Conservation (phyloP, 2,329 filamentous ascomycete genomes). For the Pseudocercospora ulei region DNA sequence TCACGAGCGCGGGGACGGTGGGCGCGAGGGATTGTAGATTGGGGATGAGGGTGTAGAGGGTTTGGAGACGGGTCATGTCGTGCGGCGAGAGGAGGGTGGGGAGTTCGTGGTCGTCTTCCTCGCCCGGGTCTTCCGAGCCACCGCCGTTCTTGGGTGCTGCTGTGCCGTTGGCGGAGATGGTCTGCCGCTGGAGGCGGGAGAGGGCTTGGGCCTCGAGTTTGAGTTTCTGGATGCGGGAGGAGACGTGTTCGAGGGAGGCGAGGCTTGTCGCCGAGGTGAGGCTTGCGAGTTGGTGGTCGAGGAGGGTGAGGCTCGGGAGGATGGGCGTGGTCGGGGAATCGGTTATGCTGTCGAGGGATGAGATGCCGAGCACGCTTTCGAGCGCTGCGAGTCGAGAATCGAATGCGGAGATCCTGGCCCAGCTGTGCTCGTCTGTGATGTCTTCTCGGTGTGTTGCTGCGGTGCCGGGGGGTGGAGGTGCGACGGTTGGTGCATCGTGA, state of each 20-base stretch:
- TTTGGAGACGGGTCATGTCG: constrained; percentile 77
- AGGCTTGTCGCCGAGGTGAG: constrained; percentile 60
- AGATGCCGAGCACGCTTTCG: constrained; percentile 72
- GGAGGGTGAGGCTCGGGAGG: constrained; percentile 66
- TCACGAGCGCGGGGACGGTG: constrained; percentile 72
- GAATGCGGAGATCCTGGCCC: constrained; percentile 77
- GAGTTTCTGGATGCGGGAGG: constrained; percentile 26
- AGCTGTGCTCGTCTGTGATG: constrained; percentile 45
- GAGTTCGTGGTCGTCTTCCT: constrained; percentile 33
- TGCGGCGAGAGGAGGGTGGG: constrained; percentile 42
- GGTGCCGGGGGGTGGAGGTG: constrained; percentile 7
- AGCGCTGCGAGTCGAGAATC: constrained; percentile 69
- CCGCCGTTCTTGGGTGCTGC: constrained; percentile 1
- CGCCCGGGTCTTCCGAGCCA: constrained; percentile 8
- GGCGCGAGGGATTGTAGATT: constrained; percentile 81
- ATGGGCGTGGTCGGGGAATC: constrained; percentile 56
- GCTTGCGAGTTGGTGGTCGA: constrained; percentile 70
- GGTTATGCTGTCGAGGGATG: constrained; percentile 52
- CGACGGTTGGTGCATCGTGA: constrained; percentile 20
- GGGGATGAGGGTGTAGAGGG: constrained; percentile 76
- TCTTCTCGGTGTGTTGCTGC: constrained; percentile 9
- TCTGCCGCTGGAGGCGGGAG: constrained; percentile 43
- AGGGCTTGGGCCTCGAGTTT: constrained; percentile 60
- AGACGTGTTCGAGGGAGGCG: constrained; percentile 56
- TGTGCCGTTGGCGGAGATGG: constrained; percentile 26